A percentile compares a stretch with the other conserved stretches of the same genome.
These are phyloP conservation scores for Crithidia sp. DNA, from an alignment of 208 protist species.

Conservation along the genomic window DNA sequence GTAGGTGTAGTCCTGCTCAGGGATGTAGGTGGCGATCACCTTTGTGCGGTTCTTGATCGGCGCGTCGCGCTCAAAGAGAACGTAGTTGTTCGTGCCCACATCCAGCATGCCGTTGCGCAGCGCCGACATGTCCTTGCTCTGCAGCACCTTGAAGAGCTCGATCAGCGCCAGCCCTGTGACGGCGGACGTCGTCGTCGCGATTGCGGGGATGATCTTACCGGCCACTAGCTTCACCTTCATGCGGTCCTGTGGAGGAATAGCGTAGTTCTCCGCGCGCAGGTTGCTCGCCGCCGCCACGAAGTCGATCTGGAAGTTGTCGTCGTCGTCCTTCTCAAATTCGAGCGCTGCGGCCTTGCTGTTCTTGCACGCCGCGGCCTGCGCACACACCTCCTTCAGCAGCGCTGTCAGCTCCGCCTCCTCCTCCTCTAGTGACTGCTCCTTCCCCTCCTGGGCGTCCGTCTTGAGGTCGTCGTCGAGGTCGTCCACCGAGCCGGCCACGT, in stretches of 20 bases:
- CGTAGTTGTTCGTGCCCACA: slow-evolving; percentile 90
- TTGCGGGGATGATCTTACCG: slow-evolving; percentile 99
- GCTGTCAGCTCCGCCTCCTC: slow-evolving; percentile 60
- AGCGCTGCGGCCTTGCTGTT: slow-evolving; percentile 56
- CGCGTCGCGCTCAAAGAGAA: slow-evolving; percentile 85
- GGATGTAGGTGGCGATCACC: slow-evolving; percentile 76
- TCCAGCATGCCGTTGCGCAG: slow-evolving; percentile 91
- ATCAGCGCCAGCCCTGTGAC: slow-evolving; percentile 98
- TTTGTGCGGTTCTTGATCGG: slow-evolving; percentile 76
- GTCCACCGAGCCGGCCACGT: slow-evolving; percentile 61
- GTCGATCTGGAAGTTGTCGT: slow-evolving; percentile 96
- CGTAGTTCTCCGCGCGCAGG: slow-evolving; percentile 94
- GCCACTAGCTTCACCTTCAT: slow-evolving; percentile 94
- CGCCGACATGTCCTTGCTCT: slow-evolving; percentile 68
- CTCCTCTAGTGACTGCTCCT: slow-evolving; percentile 30
- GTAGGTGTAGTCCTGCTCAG: slow-evolving; percentile 90
- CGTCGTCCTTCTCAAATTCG: slow-evolving; percentile 97
- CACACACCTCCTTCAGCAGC: slow-evolving; percentile 49
- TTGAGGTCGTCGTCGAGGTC: slow-evolving; percentile 83
- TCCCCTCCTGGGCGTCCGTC: slow-evolving; percentile 31
- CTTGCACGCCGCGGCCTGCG: slow-evolving; percentile 53
- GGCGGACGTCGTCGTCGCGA: slow-evolving; percentile 99
- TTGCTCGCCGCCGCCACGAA: slow-evolving; percentile 95
- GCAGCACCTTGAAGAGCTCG: slow-evolving; percentile 98
- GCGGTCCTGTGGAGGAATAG: slow-evolving; percentile 88